Base-by-base conservation (phyloP, 106 monocot species). In the Dendrobium chrysotoxum region DNA sequence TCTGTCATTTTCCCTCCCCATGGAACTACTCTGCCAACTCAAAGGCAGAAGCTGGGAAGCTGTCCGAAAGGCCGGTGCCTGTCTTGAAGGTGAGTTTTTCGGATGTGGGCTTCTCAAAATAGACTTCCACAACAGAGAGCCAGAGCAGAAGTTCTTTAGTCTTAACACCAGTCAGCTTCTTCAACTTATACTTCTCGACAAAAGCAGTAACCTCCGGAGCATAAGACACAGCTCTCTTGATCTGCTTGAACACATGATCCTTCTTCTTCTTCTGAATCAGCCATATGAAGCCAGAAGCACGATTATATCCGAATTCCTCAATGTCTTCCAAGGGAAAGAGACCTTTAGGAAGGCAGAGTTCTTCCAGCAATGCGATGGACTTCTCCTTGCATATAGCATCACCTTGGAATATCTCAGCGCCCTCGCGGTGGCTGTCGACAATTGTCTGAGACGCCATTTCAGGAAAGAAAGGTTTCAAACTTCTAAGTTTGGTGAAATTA, bases 371-470 rank as follows among this genome's bases (percentile, higher is more conserved):
- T 28, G 68, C 28, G 26, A 44, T 44, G 18, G 28, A 13, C 25
- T 67, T 79, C 67, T 79, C 39, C 79, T 28, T 80, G 45, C 72
- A 80, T 16, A 70, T 16, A 17, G 12, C 70, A 21, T 80, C 46
- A 4, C 80, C 80, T 9, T 28, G 50, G 50, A 23, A 72, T 53
- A 80, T 13, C 68, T 80, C 80, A 17, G 80, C 72, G 31, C 80
- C 80, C 7, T 44, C 54, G 5, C 53, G 44, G 80, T 72, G 26
- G 80, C 35, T 80, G 25, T 72, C 80, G 18, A 80, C 31, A 7
- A 80, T 31, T 18, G 80, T 21, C 67, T 80, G 80, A 31, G 80
- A 80, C 50, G 80, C 80, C 80, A 80, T 80, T 12, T 45, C 5
- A 21, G 38, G 64, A 23, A 8, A 42, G 25, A 31, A 39, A 40